Evolutionary conservation across 2,329 filamentous ascomycete species (phyloP), one percentile per base, ranked within the genome.

Genomic region (Venturia nashicola): DNA sequence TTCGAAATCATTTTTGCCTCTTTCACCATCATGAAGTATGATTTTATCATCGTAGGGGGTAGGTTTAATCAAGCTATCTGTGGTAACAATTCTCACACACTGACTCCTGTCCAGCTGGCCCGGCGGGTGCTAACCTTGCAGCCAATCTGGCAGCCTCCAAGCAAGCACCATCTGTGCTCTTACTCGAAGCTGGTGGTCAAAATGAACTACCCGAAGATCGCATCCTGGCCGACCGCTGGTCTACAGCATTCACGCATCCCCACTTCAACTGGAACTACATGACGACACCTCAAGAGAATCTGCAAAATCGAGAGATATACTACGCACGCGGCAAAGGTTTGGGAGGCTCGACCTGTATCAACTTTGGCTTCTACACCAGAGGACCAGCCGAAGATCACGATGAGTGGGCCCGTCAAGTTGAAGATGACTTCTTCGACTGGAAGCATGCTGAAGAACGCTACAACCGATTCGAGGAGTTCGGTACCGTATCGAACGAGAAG

Each of bases 301-400:
- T 76, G 4, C 70, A 73, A 8, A 72, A 72, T 16, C 75, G 76
- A 2, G 67, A 72, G 34, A 72, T 79, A 18, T 68, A 71, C 39
- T 76, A 78, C 60, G 75, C 77, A 39, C 75, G 78, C 18, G 79
- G 78, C 39, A 77, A 76, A 62, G 75, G 78, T 0, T 70, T 82
- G 1, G 79, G 79, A 3, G 79, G 79, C 16, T 77, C 75, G 11
- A 77, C 72, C 1, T 72, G 74, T 0, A 71, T 80, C 46, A 79
- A 80, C 65, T 64, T 46, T 57, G 46, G 12, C 42, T 61, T 46
- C 27, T 64, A 61, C 16, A 64, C 77, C 3, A 67, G 81, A 34
- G 86, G 86, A 2, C 78, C 82, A 1, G 74, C 76, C 1, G 83
- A 83, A 61, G 86, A 88, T 67, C 87, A 84, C 65, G 78, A 88